A percentile compares a stretch with the other conserved stretches of the same genome.
Evolutionary conservation across 768 basidiomycete genomes (phyloP).

Genomic region (Hortiboletus flavorubellus): DNA sequence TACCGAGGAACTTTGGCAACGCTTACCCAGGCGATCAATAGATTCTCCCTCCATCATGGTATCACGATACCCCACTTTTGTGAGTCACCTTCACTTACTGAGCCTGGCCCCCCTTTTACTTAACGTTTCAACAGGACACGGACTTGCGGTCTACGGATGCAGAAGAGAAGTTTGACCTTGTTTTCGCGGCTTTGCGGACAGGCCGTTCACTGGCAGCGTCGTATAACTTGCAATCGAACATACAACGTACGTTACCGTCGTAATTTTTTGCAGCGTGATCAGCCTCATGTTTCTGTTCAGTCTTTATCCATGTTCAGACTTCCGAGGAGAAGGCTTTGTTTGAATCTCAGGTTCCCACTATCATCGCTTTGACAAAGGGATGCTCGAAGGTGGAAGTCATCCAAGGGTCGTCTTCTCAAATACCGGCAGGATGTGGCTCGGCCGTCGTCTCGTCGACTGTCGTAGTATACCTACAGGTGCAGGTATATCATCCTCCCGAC

Average conservation of each 20-base stretch:
- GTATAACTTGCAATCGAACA: slow-evolving; percentile 83
- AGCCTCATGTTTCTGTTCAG: slow-evolving; percentile 27
- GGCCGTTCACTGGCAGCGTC: slow-evolving; percentile 53
- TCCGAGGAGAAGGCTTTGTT: slow-evolving; percentile 65
- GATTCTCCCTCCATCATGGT: slow-evolving; percentile 90
- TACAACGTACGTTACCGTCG: slow-evolving; percentile 29
- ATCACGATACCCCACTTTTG: slow-evolving; percentile 74
- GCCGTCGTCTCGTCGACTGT: slow-evolving; percentile 72
- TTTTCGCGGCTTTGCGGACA: slow-evolving; percentile 73
- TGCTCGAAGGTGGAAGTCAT: slow-evolving; percentile 75
- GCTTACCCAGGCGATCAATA: slow-evolving; percentile 80
- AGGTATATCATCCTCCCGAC: slow-evolving; percentile 45
- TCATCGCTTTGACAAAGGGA: slow-evolving; percentile 83
- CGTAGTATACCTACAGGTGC: slow-evolving; percentile 79
- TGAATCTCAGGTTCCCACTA: slow-evolving; percentile 68
- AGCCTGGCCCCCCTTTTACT: neutral
- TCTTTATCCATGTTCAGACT: slow-evolving; percentile 71
- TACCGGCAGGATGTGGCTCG: slow-evolving; percentile 82
- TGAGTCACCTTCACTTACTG: slow-evolving; percentile 37
- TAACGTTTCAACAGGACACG: slow-evolving; percentile 43
- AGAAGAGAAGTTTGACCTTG: slow-evolving; percentile 81
- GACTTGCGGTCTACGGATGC: slow-evolving; percentile 65
- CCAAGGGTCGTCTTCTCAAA: slow-evolving; percentile 49
- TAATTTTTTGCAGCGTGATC: neutral
- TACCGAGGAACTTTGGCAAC: slow-evolving; percentile 98